phyloP scores from a whole-genome alignment of 2,329 filamentous ascomycete genomes.

The Cladosporium phlei region DNA sequence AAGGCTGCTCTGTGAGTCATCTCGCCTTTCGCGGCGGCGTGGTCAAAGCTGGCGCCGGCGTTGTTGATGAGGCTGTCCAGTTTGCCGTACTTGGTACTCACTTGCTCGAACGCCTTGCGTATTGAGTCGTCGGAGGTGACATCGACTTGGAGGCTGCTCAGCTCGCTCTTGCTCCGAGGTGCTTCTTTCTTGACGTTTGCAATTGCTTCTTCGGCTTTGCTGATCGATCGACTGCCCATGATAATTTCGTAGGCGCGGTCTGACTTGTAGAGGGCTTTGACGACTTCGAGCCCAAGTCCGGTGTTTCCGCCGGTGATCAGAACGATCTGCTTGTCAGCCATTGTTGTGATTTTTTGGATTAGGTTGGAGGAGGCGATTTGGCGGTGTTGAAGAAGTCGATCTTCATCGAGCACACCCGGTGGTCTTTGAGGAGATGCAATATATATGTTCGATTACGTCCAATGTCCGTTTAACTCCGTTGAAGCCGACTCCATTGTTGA shows the following conservation, averaged over 20 bases:
- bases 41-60: conserved; percentile 48
- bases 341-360: too few relatives aligned
- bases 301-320: conserved; percentile 55
- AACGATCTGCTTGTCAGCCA: conserved; percentile 38
- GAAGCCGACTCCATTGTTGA: too few relatives aligned
- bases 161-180: conserved; percentile 37
- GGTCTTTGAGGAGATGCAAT: too few relatives aligned
- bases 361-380: too few relatives aligned
- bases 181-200: conserved; percentile 38
- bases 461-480: too few relatives aligned
- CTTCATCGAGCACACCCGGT: too few relatives aligned
- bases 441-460: too few relatives aligned
- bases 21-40: conserved; percentile 25
- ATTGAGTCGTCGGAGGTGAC: conserved; percentile 52
- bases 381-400: not conserved
- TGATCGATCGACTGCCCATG: conserved; percentile 49
- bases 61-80: conserved; percentile 57
- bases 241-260: conserved; percentile 48
- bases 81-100: conserved; percentile 41
- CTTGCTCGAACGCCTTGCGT: conserved; percentile 38
- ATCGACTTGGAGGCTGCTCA: conserved; percentile 51
- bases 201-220: conserved; percentile 50
- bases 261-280: conserved; percentile 51
- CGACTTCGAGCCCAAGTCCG: conserved; percentile 55
- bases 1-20: conserved; percentile 34